A percentile compares a stretch with the other conserved stretches of the same genome.
These are phyloP conservation scores for Ogataea paradorogensis DNA, from an alignment of 805 yeast genomes.

Conservation along the genomic window DNA sequence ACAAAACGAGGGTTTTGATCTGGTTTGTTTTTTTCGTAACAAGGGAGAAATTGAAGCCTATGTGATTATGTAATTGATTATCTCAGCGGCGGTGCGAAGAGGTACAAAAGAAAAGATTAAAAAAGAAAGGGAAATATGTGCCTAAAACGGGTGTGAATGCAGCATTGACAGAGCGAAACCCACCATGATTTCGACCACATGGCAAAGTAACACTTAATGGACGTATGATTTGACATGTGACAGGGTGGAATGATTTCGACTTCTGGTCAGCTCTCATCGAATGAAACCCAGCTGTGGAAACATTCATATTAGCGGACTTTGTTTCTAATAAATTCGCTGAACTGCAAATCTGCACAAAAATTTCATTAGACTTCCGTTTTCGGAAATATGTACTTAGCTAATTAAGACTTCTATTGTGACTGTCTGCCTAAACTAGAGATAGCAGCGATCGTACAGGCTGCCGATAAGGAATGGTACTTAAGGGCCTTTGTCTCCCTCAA, in stretches of 20 bases:
- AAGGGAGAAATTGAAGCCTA: neutral
- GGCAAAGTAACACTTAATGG: no score
- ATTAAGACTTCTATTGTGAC: neutral
- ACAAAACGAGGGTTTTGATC: neutral
- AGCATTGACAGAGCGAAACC: no score
- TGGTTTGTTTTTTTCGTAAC: neutral
- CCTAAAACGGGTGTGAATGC: no score
- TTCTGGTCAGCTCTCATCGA: no score
- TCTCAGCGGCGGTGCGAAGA: neutral
- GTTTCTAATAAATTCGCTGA: neutral
- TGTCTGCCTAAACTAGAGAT: neutral
- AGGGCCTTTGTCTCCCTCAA: neutral
- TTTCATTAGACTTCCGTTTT: constrained; percentile 1
- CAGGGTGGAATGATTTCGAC: no score
- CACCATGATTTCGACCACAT: no score
- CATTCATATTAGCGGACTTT: no score
- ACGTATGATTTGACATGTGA: no score
- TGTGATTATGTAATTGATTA: neutral
- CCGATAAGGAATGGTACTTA: constrained; percentile 4
- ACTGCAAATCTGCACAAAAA: neutral
- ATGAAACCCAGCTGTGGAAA: no score
- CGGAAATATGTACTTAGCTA: neutral
- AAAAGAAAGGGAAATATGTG: neutral
- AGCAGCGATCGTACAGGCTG: neutral
- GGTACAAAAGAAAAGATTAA: neutral